Conservation (phyloP, 371 early-diverging fungal species). For the Mortierella sp. region DNA sequence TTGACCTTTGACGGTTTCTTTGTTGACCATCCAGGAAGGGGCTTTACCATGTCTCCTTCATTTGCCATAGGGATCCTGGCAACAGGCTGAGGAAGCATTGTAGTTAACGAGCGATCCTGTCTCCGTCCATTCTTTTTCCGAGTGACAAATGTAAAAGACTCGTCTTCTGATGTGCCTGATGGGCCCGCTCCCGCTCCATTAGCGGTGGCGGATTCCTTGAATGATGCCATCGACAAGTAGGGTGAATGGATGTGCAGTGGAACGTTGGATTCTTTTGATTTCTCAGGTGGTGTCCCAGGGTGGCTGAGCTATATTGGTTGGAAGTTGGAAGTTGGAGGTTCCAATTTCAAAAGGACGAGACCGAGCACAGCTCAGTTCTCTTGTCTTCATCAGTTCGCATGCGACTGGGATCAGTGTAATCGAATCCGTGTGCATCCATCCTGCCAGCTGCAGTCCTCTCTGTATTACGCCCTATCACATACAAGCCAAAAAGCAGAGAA, state of each 20-base stretch:
- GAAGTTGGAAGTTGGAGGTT: too few relatives aligned
- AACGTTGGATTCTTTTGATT: too few relatives aligned
- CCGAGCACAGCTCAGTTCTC: too few relatives aligned
- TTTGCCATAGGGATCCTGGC: not conserved
- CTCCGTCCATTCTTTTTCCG: conserved; percentile 25
- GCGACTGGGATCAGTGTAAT: too few relatives aligned
- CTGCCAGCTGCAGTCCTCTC: not conserved
- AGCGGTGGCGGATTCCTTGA: conserved; percentile 5
- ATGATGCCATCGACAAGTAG: conserved; percentile 3
- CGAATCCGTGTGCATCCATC: too few relatives aligned
- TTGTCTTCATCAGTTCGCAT: too few relatives aligned
- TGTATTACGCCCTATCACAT: too few relatives aligned
- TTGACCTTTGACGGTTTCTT: conserved; percentile 25
- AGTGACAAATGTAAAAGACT: conserved; percentile 37
- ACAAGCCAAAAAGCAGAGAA: too few relatives aligned
- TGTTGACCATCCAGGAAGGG: conserved; percentile 42
- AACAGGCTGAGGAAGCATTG: not conserved
- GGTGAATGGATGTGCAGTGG: too few relatives aligned
- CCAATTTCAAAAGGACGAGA: too few relatives aligned
- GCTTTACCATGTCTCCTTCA: not conserved
- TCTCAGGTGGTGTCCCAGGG: too few relatives aligned
- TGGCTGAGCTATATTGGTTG: conserved; percentile 12
- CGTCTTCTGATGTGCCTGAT: conserved; percentile 3
- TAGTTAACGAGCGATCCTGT: not conserved
- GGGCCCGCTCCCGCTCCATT: not conserved